Conservation (phyloP, 163 green algal species). For the Chlamydomonas reinhardtii region DNA sequence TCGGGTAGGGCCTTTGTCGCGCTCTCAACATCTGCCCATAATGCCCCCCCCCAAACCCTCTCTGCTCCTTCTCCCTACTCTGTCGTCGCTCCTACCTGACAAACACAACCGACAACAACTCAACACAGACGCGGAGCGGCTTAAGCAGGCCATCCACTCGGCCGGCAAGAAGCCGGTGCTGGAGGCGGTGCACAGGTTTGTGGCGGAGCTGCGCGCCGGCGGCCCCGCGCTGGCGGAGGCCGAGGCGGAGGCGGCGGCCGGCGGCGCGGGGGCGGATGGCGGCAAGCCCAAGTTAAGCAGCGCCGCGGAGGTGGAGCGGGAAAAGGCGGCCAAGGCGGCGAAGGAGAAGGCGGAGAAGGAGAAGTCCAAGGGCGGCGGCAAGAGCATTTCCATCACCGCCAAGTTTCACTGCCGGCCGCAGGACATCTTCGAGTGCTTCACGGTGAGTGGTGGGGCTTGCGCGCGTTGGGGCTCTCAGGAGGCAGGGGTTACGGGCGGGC, state of each 20-base stretch:
- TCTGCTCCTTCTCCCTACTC: no score
- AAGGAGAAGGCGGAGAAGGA: neutral
- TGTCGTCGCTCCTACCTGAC: no score
- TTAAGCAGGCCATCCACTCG: constrained; percentile 64
- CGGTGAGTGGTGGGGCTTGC: neutral
- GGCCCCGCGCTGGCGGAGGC: constrained; percentile 47
- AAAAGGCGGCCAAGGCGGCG: neutral
- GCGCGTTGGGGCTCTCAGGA: no score
- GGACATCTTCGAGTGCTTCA: constrained; percentile 94
- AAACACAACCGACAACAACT: no score
- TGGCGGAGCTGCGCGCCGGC: constrained; percentile 83
- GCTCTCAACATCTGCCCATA: no score
- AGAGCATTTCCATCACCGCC: constrained; percentile 11
- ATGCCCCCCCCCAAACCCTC: no score
- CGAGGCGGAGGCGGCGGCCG: neutral
- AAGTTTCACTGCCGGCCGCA: constrained; percentile 78
- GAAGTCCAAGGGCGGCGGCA: neutral
- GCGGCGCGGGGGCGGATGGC: neutral
- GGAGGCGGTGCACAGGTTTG: constrained; percentile 69
- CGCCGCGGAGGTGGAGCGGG: neutral
- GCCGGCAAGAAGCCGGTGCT: constrained; percentile 63
- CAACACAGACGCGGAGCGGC: constrained; percentile 35
- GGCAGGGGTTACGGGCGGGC: no score
- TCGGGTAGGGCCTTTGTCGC: no score
- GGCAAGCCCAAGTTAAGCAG: constrained; percentile 39